Percentiles rank a stretch among this genome's conserved stretches.
Evolutionary conservation across 352 stramenopile species (phyloP).

Genomic region (Hyaloperonospora arabidopsidis): DNA sequence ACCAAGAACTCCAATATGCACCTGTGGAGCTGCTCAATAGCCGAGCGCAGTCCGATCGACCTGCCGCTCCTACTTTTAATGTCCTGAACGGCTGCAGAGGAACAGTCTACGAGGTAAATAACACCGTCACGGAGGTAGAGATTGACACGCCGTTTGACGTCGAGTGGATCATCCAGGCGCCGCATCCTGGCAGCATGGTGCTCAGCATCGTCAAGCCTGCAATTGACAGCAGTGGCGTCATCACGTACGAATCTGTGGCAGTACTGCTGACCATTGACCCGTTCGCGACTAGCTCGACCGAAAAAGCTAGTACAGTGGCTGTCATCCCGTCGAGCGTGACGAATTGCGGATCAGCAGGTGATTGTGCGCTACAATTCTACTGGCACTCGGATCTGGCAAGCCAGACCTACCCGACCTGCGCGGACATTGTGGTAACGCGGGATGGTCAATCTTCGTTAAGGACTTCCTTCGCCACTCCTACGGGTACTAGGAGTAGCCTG

Average conservation of each 20-base stretch:
- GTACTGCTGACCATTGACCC: constrained; percentile 32
- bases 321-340: constrained; percentile 34
- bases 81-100: constrained; percentile 33
- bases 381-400: constrained; percentile 33
- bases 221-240: constrained; percentile 26
- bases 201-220: constrained; percentile 48
- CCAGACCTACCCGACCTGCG: constrained; percentile 35
- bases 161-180: constrained; percentile 40
- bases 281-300: constrained; percentile 33
- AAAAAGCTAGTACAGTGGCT: constrained; percentile 14
- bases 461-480: no score
- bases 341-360: constrained; percentile 29
- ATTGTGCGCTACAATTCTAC: constrained; percentile 36
- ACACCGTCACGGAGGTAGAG: constrained; percentile 25
- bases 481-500: no score
- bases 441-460: constrained; percentile 3
- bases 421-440: constrained; percentile 29
- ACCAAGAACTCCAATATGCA: not conserved
- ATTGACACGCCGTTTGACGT: constrained; percentile 25
- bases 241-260: constrained; percentile 39
- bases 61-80: constrained; percentile 25
- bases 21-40: constrained; percentile 25
- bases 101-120: constrained; percentile 17
- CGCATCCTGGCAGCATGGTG: constrained; percentile 44
- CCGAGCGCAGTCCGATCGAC: constrained; percentile 27